Evolutionary conservation across 1,139 yeast species (phyloP).

Genomic region (Tardiomyces digboiensis): DNA sequence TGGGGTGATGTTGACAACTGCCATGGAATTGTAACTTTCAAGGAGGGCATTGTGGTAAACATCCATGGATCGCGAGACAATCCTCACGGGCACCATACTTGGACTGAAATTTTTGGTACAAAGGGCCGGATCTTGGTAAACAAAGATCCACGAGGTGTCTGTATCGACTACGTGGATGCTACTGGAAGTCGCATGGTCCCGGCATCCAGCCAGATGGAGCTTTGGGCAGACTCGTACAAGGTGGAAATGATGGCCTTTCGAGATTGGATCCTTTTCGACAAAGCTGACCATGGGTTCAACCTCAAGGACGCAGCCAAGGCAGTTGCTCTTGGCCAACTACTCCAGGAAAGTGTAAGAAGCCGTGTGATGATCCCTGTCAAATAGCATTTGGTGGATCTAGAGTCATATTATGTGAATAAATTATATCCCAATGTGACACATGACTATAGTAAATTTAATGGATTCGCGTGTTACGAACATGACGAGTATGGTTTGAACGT

Average conservation of each 20-base stretch:
- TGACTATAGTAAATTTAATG: too few relatives aligned
- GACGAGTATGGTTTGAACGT: too few relatives aligned
- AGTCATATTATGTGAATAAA: too few relatives aligned
- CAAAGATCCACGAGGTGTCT: constrained; percentile 8
- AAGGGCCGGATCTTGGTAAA: constrained; percentile 10
- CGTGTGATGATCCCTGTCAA: too few relatives aligned
- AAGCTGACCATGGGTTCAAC: not conserved
- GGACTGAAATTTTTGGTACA: constrained; percentile 12
- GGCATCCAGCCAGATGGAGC: not conserved
- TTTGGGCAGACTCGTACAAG: not conserved
- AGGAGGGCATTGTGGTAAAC: constrained; percentile 5
- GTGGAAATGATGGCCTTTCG: not conserved
- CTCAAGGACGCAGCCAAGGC: not conserved
- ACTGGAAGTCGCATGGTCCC: not conserved
- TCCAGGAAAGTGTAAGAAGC: not conserved
- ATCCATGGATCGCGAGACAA: constrained; percentile 11
- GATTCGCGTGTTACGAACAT: too few relatives aligned
- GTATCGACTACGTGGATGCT: not conserved
- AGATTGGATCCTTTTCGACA: not conserved
- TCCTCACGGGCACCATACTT: constrained; percentile 13
- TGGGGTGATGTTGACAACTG: constrained; percentile 15
- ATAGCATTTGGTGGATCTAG: too few relatives aligned
- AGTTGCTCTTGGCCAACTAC: not conserved
- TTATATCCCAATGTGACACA: too few relatives aligned
- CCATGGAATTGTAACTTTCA: constrained; percentile 9